phyloP scores from a whole-genome alignment of 306 rosid species.

The Fragaria nilgerrensis region DNA sequence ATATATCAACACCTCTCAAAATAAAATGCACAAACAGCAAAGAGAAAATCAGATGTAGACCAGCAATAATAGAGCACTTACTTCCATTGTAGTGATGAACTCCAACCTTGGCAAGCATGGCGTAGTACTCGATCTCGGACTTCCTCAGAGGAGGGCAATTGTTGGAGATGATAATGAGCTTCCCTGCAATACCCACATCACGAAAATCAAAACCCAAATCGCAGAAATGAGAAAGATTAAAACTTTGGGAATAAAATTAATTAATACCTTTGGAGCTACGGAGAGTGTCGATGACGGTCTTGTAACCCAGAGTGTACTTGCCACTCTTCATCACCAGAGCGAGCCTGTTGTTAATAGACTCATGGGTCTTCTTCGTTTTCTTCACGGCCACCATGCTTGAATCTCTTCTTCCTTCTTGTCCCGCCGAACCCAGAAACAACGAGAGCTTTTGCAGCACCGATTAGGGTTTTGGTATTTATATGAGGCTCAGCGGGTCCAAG shows the following conservation, averaged over 20 bases:
- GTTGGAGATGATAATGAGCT: slow-evolving; percentile 44
- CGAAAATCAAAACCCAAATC: not conserved
- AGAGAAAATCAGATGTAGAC: too few relatives aligned
- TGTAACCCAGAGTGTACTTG: slow-evolving; percentile 39
- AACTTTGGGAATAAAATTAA: not conserved
- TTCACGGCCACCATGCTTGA: not conserved
- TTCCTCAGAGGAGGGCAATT: slow-evolving; percentile 45
- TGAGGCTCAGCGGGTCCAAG: too few relatives aligned
- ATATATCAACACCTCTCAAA: too few relatives aligned
- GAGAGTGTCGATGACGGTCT: slow-evolving; percentile 39
- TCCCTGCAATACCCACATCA: slow-evolving; percentile 24
- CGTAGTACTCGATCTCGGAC: slow-evolving; percentile 51
- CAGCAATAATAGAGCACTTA: slow-evolving; percentile 14
- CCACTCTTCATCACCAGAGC: slow-evolving; percentile 33
- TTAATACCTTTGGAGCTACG: slow-evolving; percentile 36
- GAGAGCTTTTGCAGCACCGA: too few relatives aligned
- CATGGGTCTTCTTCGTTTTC: slow-evolving; percentile 42
- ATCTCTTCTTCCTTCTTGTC: not conserved
- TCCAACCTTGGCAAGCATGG: slow-evolving; percentile 45
- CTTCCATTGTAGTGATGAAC: slow-evolving; percentile 51
- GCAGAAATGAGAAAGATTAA: not conserved
- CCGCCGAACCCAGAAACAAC: too few relatives aligned
- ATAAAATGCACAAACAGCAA: too few relatives aligned
- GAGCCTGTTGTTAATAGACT: slow-evolving; percentile 33
- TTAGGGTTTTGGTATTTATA: too few relatives aligned